phyloP scores from a whole-genome alignment of 176 grass and related monocot genomes.

The Cenchrus purpureus region DNA sequence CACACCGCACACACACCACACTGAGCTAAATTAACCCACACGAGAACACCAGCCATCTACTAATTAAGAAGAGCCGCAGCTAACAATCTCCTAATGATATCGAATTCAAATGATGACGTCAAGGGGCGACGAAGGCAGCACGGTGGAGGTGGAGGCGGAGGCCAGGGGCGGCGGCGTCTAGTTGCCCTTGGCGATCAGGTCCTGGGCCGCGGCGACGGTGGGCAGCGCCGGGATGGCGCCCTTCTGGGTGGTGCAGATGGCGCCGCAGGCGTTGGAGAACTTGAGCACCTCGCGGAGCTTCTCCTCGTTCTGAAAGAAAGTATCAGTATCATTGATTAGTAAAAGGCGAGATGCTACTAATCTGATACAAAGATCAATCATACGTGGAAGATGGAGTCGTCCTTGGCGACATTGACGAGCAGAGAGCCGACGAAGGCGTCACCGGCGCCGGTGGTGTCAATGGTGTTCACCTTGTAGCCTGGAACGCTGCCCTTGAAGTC shows the following conservation, averaged over 20 bases:
- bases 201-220: constrained; percentile 42
- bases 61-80: background rate
- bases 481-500: constrained; percentile 77
- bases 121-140: background rate
- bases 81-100: background rate
- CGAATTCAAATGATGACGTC: background rate
- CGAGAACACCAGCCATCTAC: background rate
- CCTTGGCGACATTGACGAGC: constrained; percentile 72
- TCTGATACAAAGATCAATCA: background rate
- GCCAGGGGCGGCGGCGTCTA: constrained; percentile 44
- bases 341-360: no score
- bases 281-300: constrained; percentile 75
- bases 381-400: constrained; percentile 70
- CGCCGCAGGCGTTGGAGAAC: constrained; percentile 84
- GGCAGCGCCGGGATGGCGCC: constrained; percentile 91
- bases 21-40: constrained; percentile 7
- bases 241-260: constrained; percentile 88
- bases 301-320: constrained; percentile 61
- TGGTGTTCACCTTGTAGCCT: constrained; percentile 65
- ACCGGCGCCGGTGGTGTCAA: constrained; percentile 89
- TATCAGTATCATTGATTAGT: background rate
- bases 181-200: constrained; percentile 60
- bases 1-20: background rate
- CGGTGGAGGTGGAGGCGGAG: background rate
- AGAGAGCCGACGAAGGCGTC: constrained; percentile 91